Evolutionary conservation across 352 stramenopile species (phyloP).

Genomic region (Phytophthora cactorum): DNA sequence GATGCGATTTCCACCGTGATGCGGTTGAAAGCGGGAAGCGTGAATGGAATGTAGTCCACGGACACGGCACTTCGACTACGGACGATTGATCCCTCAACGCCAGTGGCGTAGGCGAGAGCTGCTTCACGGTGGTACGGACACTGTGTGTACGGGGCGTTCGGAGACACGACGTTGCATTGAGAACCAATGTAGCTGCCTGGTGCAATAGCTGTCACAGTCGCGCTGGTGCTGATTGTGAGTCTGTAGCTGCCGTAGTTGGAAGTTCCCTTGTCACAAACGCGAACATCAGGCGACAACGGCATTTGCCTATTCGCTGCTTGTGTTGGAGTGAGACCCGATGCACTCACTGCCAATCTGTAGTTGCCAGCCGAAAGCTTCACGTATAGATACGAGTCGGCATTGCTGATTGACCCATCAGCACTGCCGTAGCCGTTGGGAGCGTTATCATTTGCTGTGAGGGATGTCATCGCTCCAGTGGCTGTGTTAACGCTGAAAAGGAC

Average conservation of each 20-base stretch:
- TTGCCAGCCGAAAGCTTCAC: slow-evolving; percentile 41
- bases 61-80: slow-evolving; percentile 47
- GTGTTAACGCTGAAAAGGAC: slow-evolving; percentile 57
- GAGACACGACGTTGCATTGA: slow-evolving; percentile 46
- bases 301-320: slow-evolving; percentile 54
- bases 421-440: slow-evolving; percentile 48
- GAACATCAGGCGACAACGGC: slow-evolving; percentile 39
- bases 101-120: slow-evolving; percentile 33
- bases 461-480: slow-evolving; percentile 24
- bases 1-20: slow-evolving; percentile 68
- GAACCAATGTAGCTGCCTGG: slow-evolving; percentile 69
- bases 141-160: slow-evolving; percentile 43
- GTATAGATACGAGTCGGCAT: slow-evolving; percentile 63
- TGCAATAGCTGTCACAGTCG: slow-evolving; percentile 34
- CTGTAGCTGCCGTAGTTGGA: slow-evolving; percentile 79
- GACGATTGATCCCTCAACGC: slow-evolving; percentile 63
- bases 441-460: slow-evolving; percentile 48
- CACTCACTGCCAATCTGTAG: slow-evolving; percentile 69
- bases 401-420: slow-evolving; percentile 58
- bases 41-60: slow-evolving; percentile 71
- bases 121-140: slow-evolving; percentile 70
- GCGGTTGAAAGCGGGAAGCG: slow-evolving; percentile 49
- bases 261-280: slow-evolving; percentile 50
- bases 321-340: slow-evolving; percentile 51
- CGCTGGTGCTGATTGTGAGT: slow-evolving; percentile 54